Conservation (phyloP, 2,329 filamentous ascomycete genomes). For the Xylariaceae sp. region DNA sequence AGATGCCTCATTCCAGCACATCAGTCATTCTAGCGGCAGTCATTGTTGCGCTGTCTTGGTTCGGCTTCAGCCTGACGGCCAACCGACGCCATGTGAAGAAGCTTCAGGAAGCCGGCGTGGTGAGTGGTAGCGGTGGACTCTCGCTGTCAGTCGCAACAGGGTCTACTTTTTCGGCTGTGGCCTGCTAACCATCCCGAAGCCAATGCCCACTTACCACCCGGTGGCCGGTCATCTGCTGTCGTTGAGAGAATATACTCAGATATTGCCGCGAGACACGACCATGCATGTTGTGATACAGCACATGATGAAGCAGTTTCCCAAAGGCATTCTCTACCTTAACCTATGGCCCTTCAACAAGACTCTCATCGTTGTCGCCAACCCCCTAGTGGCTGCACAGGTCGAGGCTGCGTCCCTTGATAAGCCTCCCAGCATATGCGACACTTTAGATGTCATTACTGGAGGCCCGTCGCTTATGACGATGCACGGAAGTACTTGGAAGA, state of each 20-base stretch:
- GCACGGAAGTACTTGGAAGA: conserved; percentile 34
- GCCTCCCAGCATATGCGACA: conserved; percentile 12
- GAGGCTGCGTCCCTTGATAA: conserved; percentile 21
- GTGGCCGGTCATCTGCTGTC: conserved; percentile 19
- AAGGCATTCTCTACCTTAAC: conserved; percentile 22
- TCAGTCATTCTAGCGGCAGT: conserved; percentile 2
- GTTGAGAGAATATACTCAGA: conserved; percentile 15
- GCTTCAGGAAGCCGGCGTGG: conserved; percentile 10
- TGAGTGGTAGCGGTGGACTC: background rate
- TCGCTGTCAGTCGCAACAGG: background rate
- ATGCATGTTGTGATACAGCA: conserved; percentile 21
- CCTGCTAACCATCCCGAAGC: conserved; percentile 9
- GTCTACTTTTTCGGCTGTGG: background rate
- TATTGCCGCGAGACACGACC: conserved; percentile 12
- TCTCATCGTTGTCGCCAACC: conserved; percentile 17
- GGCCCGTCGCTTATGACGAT: conserved; percentile 42
- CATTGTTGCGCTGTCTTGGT: background rate
- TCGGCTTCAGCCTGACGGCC: background rate
- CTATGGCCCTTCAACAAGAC: conserved; percentile 23
- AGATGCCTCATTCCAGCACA: conserved; percentile 3
- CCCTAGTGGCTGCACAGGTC: conserved; percentile 17
- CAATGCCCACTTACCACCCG: conserved; percentile 19
- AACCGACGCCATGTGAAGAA: conserved; percentile 15
- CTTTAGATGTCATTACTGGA: conserved; percentile 28
- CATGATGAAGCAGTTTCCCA: conserved; percentile 16